Base-by-base conservation (phyloP, 805 yeast genomes). In the Debaryomyces maramus region DNA sequence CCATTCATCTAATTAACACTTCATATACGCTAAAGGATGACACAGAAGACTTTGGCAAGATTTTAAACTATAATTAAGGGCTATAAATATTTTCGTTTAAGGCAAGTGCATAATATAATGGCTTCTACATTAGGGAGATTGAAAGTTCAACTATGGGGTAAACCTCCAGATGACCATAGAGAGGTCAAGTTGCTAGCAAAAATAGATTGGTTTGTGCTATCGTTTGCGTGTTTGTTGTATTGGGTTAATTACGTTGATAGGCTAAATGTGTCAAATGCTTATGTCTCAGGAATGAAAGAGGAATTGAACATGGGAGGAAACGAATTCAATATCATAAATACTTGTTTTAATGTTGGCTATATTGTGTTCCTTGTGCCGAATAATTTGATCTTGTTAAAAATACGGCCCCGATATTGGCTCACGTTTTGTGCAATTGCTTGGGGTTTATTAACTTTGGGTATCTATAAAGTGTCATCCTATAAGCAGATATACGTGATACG, bases 221-320 rank as follows among this genome's bases (percentile, higher is more conserved):
- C 74, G 11, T 72, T 69, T 43, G 60, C 57, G 4, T 65, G 73
- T 45, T 55, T 70, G 24, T 50, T 66, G 2, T 72, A 71, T 46
- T 71, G 73, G 69, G 66, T 61, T 41, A 81, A 80, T 47, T 81
- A 79, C 53, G 67, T 82, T 22, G 86, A 81, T 56, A 67, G 81
- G 36, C 35, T 50, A n/a, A 57, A 57, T 36, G 47, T 57, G 17
- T 33, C 55, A 13, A 55, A 53, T 32, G 85, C 87, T 2, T 81
- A 81, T 52, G 82, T 80, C n/a, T 70, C 80, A 8, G 87, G 87
- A 7, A 77, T 82, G 85, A 71, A 77, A 47, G 79, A 78, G 41
- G 85, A 75, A 38, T 48, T 78, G 40, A 47, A 60, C 3, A 63
- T 78, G 67, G 30, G 52, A 29, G 80, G 80, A 9, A 58, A 74